These are phyloP conservation scores for Suillus sp. DNA, from an alignment of 768 basidiomycete species.

Conservation along the genomic window DNA sequence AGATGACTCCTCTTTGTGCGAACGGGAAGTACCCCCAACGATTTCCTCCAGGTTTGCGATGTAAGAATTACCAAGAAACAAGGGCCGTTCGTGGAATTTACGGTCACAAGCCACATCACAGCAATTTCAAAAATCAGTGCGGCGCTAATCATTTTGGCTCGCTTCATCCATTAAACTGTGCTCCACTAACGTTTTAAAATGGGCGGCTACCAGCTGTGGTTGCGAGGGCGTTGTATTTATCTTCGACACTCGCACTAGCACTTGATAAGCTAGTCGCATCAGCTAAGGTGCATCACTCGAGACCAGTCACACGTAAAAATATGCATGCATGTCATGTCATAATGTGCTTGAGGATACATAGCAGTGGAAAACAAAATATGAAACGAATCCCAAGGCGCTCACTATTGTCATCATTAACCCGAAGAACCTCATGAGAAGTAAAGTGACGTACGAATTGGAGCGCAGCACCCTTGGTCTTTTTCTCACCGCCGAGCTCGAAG, in stretches of 20 bases:
- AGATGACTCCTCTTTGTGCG: conserved; percentile 3
- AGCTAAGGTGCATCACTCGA: neutral
- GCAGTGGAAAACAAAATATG: conserved; percentile 21
- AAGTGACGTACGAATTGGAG: conserved; percentile 80
- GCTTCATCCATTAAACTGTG: neutral
- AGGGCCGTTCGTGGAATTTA: neutral
- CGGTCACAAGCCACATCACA: neutral
- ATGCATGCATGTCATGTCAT: conserved; percentile 34
- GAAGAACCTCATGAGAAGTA: neutral
- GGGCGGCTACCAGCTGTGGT: neutral
- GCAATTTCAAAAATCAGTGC: conserved; percentile 5
- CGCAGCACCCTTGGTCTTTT: conserved; percentile 98
- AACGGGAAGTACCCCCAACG: neutral
- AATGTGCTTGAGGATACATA: conserved; percentile 28
- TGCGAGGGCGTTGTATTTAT: neutral
- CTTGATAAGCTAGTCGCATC: neutral
- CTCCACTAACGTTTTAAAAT: neutral
- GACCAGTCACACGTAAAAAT: conserved; percentile 12
- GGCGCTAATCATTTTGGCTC: neutral
- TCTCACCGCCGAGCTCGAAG: conserved; percentile 99
- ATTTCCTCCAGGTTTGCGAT: neutral
- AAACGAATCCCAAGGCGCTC: conserved; percentile 21
- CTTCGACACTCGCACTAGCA: neutral
- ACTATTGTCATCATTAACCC: conserved; percentile 14
- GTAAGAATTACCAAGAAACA: neutral